Percentiles rank a stretch among this genome's conserved stretches.
Conservation (phyloP, 2,329 filamentous ascomycete genomes). For the Ambrosiella beaveri region DNA sequence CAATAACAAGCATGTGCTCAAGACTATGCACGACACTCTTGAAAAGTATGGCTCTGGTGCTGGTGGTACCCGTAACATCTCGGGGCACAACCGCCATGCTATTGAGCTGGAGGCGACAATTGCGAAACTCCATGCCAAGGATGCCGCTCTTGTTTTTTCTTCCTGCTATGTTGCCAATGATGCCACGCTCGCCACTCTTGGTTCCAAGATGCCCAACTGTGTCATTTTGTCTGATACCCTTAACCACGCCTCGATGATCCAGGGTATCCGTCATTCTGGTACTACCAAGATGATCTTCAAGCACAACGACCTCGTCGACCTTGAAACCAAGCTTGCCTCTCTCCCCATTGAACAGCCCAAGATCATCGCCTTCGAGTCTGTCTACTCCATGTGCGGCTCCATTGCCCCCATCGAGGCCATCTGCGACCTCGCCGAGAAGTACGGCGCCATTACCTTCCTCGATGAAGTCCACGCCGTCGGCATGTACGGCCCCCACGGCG, state of each 20-base stretch:
- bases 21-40: slow-evolving; percentile 84
- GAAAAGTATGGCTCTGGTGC: slow-evolving; percentile 91
- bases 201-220: slow-evolving; percentile 88
- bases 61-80: slow-evolving; percentile 92
- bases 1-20: slow-evolving; percentile 68
- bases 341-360: slow-evolving; percentile 75
- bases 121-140: slow-evolving; percentile 80
- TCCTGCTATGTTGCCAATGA: slow-evolving; percentile 99
- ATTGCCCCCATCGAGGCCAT: slow-evolving; percentile 92
- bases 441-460: slow-evolving; percentile 90
- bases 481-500: slow-evolving; percentile 94
- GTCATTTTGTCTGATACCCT: slow-evolving; percentile 95
- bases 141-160: slow-evolving; percentile 82
- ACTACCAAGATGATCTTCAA: slow-evolving; percentile 97
- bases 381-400: slow-evolving; percentile 98
- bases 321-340: slow-evolving; percentile 82
- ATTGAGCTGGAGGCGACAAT: slow-evolving; percentile 66
- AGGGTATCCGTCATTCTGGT: slow-evolving; percentile 92
- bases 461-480: slow-evolving; percentile 98
- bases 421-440: slow-evolving; percentile 91
- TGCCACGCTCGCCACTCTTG: slow-evolving; percentile 87
- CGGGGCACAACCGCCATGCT: slow-evolving; percentile 90
- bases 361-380: slow-evolving; percentile 96
- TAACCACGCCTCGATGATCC: slow-evolving; percentile 98
- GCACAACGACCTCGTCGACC: slow-evolving; percentile 86